Percentiles rank a stretch among this genome's conserved stretches.
phyloP scores from a whole-genome alignment of 257 asterid genomes.

The Craterostigma plantagineum region DNA sequence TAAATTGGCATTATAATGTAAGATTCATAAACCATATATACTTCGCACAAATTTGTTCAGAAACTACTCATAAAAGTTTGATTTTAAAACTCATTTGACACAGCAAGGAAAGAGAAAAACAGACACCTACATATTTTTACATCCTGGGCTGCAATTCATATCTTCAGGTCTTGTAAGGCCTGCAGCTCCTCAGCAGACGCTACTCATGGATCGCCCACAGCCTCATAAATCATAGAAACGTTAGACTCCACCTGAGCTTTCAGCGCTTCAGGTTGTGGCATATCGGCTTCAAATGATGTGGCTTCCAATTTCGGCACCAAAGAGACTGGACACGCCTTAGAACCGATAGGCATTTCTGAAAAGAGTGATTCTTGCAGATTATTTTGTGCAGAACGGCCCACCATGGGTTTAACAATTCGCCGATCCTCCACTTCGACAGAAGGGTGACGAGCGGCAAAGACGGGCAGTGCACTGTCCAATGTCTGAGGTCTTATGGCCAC shows the following conservation, averaged over 20 bases:
- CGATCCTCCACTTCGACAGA: conserved; percentile 25
- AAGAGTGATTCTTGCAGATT: conserved; percentile 8
- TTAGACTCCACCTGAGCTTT: conserved; percentile 12
- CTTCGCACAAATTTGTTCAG: no score
- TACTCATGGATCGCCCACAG: conserved; percentile 10
- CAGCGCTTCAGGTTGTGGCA: conserved; percentile 9
- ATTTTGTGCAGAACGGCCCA: conserved; percentile 6
- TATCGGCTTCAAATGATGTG: conserved; percentile 10
- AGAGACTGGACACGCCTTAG: conserved; percentile 6
- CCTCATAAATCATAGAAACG: conserved; percentile 11
- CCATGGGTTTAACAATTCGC: conserved; percentile 14
- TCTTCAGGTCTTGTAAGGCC: conserved; percentile 23
- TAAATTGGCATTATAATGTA: no score
- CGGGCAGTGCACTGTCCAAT: conserved; percentile 38
- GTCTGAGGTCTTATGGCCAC: conserved; percentile 35
- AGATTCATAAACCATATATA: no score
- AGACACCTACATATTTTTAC: no score
- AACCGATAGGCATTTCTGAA: conserved; percentile 17
- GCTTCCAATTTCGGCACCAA: conserved; percentile 14
- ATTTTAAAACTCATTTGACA: no score
- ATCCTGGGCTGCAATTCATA: conserved; percentile 12
- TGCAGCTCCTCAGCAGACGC: conserved; percentile 12
- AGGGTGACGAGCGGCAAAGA: conserved; percentile 33
- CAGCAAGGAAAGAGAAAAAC: no score
- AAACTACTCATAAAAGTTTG: no score